These are phyloP conservation scores for Erodium texanum DNA, from an alignment of 441 rosid species.

Conservation along the genomic window DNA sequence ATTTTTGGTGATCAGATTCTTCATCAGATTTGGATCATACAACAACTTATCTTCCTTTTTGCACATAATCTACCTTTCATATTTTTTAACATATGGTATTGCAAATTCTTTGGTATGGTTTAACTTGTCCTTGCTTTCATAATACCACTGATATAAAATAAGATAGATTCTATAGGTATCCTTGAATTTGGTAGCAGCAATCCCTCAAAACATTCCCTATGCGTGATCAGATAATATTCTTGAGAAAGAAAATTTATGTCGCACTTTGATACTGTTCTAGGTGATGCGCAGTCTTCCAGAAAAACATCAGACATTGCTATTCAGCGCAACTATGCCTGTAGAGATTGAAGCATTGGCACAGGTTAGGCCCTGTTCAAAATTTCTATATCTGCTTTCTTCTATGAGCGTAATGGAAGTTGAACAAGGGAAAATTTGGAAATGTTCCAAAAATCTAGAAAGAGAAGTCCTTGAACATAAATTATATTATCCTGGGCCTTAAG, in stretches of 20 bases:
- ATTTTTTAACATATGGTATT: too few relatives aligned
- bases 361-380: slow-evolving; percentile 15
- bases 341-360: slow-evolving; percentile 24
- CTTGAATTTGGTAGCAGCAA: too few relatives aligned
- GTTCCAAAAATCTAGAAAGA: not conserved
- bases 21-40: too few relatives aligned
- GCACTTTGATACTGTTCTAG: slow-evolving; percentile 17
- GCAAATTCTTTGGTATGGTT: too few relatives aligned
- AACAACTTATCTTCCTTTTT: too few relatives aligned
- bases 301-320: slow-evolving; percentile 23
- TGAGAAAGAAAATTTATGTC: not conserved
- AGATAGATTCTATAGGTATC: too few relatives aligned
- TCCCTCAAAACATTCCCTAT: too few relatives aligned
- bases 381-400: not conserved
- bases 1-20: too few relatives aligned
- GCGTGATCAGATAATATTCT: too few relatives aligned
- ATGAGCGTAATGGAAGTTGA: not conserved
- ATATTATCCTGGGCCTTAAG: not conserved
- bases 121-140: too few relatives aligned
- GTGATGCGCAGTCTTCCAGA: slow-evolving; percentile 22
- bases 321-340: slow-evolving; percentile 24
- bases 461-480: not conserved
- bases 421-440: not conserved
- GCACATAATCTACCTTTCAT: too few relatives aligned
- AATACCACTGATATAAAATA: too few relatives aligned